Evolutionary conservation across 2,329 filamentous ascomycete genomes (phyloP).

Genomic region (Colletotrichum sidae): DNA sequence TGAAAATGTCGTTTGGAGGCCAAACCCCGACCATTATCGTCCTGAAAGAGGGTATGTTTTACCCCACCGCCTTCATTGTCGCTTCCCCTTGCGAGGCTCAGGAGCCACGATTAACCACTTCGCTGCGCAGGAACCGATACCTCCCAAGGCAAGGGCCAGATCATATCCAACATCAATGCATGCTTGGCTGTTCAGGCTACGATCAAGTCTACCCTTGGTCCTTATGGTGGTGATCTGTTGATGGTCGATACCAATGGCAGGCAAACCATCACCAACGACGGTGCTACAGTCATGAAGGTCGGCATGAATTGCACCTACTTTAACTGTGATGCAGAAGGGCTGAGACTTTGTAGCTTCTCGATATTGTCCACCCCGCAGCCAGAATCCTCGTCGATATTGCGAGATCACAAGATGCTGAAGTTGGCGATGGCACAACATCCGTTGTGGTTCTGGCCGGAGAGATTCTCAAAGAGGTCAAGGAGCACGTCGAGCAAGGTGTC

Average conservation of each 20-base stretch:
- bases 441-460: conserved; percentile 98
- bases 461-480: conserved; percentile 96
- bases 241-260: conserved; percentile 95
- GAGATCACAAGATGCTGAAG: conserved; percentile 98
- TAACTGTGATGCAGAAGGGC: background rate
- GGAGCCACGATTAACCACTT: conserved; percentile 37
- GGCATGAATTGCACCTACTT: conserved; percentile 37
- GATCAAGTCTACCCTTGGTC: conserved; percentile 94
- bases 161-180: conserved; percentile 98
- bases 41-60: conserved; percentile 87
- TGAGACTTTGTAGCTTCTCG: conserved; percentile 76
- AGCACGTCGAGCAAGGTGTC: conserved; percentile 95
- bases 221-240: conserved; percentile 95
- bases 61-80: conserved; percentile 49
- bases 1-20: conserved; percentile 92
- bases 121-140: conserved; percentile 84
- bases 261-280: conserved; percentile 99
- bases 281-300: conserved; percentile 99
- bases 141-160: conserved; percentile 96
- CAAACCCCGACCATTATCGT: conserved; percentile 98
- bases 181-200: conserved; percentile 95
- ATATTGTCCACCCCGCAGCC: conserved; percentile 97
- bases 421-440: conserved; percentile 97
- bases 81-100: conserved; percentile 41
- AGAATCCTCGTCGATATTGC: conserved; percentile 98